These are phyloP conservation scores for Suillus ampliporus DNA, from an alignment of 768 basidiomycete genomes.

Conservation along the genomic window DNA sequence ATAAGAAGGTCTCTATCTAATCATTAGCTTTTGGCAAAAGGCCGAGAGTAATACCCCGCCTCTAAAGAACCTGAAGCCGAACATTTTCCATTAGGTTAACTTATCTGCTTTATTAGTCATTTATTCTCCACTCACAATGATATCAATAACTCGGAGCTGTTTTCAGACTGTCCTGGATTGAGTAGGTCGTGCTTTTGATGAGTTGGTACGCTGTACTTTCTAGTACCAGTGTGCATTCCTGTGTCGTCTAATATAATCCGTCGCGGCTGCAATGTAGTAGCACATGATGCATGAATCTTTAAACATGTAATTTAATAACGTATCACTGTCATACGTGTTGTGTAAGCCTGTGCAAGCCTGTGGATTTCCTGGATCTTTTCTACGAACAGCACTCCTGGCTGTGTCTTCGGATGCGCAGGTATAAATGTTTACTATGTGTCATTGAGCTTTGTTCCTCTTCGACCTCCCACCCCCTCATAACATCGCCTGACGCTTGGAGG, in stretches of 20 bases:
- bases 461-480: background rate
- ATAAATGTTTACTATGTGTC: background rate
- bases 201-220: no score
- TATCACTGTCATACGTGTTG: background rate
- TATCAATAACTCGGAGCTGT: background rate
- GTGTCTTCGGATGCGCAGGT: background rate
- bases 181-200: background rate
- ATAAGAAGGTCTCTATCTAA: background rate
- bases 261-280: no score
- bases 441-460: background rate
- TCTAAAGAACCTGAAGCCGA: background rate
- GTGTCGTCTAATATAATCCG: background rate
- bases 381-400: background rate
- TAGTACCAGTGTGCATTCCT: background rate
- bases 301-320: background rate
- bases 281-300: background rate
- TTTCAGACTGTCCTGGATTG: background rate
- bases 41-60: background rate
- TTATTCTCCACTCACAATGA: background rate
- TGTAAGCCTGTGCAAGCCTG: background rate
- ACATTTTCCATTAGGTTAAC: background rate
- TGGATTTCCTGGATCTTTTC: background rate
- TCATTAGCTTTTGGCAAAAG: background rate
- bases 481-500: background rate
- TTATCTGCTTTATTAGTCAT: background rate